phyloP scores from a whole-genome alignment of 2,329 filamentous ascomycete genomes.

The Pseudogymnoascus sp. region DNA sequence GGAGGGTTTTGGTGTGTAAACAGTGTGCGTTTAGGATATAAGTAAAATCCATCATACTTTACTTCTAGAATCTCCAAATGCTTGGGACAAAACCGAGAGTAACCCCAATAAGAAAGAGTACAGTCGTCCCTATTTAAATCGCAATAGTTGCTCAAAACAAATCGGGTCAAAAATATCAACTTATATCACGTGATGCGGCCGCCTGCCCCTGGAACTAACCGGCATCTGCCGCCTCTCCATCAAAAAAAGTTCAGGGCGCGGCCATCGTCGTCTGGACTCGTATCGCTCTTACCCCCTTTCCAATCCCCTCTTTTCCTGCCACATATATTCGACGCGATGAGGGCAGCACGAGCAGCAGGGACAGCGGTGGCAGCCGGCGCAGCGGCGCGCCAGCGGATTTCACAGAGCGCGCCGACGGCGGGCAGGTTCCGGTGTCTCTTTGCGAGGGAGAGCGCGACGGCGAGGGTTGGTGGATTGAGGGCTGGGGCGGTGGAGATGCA shows the following conservation, averaged over 20 bases:
- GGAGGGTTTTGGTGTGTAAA: background rate
- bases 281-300: background rate
- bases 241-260: slow-evolving; percentile 6
- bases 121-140: too few species aligned
- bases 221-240: slow-evolving; percentile 1
- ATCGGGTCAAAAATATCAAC: background rate
- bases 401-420: background rate
- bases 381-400: background rate
- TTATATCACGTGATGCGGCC: background rate
- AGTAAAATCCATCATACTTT: background rate
- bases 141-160: background rate
- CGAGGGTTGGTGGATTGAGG: background rate
- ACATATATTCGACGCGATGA: background rate
- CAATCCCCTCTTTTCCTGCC: background rate
- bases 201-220: slow-evolving; percentile 15
- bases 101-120: background rate
- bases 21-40: background rate
- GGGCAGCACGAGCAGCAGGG: slow-evolving; percentile 10
- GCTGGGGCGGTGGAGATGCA: background rate
- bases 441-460: slow-evolving; percentile 8
- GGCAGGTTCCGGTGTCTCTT: background rate
- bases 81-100: background rate
- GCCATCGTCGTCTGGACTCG: background rate
- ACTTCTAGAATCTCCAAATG: background rate
- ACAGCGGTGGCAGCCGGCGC: background rate